Percentiles rank a stretch among this genome's conserved stretches.
These are phyloP conservation scores for Salvia miltiorrhiza DNA, from an alignment of 257 asterid genomes.

Conservation along the genomic window DNA sequence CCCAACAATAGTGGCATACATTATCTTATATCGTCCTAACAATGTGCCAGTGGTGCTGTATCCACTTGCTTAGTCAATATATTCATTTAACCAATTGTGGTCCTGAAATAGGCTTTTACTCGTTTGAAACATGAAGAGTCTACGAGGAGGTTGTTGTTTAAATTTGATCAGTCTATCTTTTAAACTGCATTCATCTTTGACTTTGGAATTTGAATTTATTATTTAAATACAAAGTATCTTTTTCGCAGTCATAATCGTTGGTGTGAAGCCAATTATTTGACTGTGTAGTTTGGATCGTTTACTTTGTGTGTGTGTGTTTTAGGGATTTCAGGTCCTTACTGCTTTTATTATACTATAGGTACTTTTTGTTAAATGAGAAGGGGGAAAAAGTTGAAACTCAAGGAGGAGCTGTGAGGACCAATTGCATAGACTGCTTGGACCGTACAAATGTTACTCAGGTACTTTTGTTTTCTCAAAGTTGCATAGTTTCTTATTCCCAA, in stretches of 20 bases:
- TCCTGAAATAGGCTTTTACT: not conserved
- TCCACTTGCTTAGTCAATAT: not conserved
- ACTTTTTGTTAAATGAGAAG: constrained; percentile 83
- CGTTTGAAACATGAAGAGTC: not conserved
- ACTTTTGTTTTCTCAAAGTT: constrained; percentile 3
- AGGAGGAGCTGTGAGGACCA: constrained; percentile 86
- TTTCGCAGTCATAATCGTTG: not conserved
- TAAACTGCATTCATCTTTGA: not conserved
- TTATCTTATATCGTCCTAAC: not conserved
- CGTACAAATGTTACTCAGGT: constrained; percentile 99
- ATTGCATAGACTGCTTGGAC: constrained; percentile 97
- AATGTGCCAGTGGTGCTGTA: not conserved
- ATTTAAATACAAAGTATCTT: not conserved
- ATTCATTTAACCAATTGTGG: not conserved
- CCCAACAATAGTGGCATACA: not conserved
- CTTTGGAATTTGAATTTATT: not conserved
- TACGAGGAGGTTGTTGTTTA: not conserved
- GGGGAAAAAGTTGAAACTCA: constrained; percentile 87
- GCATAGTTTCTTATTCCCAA: constrained; percentile 10
- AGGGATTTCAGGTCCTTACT: not conserved
- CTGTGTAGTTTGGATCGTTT: constrained; percentile 11
- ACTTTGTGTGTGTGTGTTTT: not conserved
- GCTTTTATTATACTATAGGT: constrained; percentile 43
- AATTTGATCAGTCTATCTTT: not conserved
- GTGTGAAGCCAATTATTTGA: not conserved